Conservation (phyloP, 176 grass and related monocot species). For the Oryza brachyantha region DNA sequence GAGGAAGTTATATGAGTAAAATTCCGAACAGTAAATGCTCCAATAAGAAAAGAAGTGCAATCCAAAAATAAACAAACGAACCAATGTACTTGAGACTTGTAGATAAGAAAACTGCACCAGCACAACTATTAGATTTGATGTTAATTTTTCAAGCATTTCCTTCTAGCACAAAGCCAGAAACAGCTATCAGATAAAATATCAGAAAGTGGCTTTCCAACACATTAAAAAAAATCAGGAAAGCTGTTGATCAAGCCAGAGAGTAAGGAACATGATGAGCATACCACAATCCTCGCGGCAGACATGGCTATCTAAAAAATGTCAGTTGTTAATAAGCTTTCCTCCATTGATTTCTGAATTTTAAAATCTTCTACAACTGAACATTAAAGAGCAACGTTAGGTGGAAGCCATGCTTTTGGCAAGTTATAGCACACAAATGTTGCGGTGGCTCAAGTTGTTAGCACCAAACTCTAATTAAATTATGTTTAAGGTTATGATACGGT, state of each 20-base stretch:
- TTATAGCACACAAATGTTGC: background rate
- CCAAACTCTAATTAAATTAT: background rate
- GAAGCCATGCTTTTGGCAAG: background rate
- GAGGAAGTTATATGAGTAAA: background rate
- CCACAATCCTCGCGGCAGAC: constrained; percentile 13
- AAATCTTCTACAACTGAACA: background rate
- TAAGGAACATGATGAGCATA: constrained; percentile 42
- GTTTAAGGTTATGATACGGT: background rate
- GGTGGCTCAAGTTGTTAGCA: background rate
- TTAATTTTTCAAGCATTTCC: background rate
- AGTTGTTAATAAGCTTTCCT: constrained; percentile 13
- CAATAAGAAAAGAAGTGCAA: background rate
- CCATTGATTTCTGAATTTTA: background rate
- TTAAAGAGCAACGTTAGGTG: background rate
- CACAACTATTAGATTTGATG: constrained; percentile 21
- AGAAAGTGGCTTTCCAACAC: constrained; percentile 21
- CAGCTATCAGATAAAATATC: constrained; percentile 23
- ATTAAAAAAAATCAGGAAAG: constrained; percentile 13
- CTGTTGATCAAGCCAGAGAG: constrained; percentile 19
- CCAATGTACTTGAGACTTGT: background rate
- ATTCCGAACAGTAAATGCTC: background rate
- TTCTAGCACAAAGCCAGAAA: constrained; percentile 32
- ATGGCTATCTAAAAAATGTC: constrained; percentile 9
- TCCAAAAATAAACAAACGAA: background rate
- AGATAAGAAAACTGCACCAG: background rate